phyloP scores from a whole-genome alignment of 176 grass and related monocot genomes.

The Aegilops speltoides region DNA sequence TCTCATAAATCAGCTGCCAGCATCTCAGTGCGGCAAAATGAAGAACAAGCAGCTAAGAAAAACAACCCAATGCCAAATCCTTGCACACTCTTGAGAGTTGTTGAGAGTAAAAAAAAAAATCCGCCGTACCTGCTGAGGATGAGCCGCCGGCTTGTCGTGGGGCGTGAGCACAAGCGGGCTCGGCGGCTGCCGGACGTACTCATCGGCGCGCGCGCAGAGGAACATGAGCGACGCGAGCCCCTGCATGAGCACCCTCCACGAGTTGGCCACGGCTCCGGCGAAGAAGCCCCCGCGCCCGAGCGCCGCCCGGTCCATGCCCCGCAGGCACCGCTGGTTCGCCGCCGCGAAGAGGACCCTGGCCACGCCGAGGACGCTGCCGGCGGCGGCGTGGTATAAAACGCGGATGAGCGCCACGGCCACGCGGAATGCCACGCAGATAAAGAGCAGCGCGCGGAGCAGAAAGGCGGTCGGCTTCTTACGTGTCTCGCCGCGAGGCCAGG shows the following conservation, averaged over 20 bases:
- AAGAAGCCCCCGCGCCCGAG: constrained; percentile 20
- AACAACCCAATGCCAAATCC: too few relatives aligned
- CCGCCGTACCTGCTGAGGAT: constrained; percentile 65
- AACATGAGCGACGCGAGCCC: constrained; percentile 42
- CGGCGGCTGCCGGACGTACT: constrained; percentile 54
- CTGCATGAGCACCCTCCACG: constrained; percentile 53
- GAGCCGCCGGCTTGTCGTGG: constrained; percentile 40
- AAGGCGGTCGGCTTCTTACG: constrained; percentile 20
- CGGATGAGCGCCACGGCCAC: background rate
- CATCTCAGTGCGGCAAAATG: too few relatives aligned
- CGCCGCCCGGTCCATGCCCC: constrained; percentile 19
- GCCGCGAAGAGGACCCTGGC: constrained; percentile 2
- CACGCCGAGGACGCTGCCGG: constrained; percentile 11
- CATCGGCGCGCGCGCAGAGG: constrained; percentile 25
- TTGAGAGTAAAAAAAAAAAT: too few relatives aligned
- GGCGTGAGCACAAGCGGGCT: constrained; percentile 28
- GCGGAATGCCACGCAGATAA: constrained; percentile 9
- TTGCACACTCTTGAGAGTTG: too few relatives aligned
- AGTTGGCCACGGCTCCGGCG: constrained; percentile 35
- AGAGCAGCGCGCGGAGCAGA: constrained; percentile 16
- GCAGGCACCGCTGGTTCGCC: constrained; percentile 6
- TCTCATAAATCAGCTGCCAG: too few relatives aligned
- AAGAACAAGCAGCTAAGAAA: too few relatives aligned
- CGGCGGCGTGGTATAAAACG: background rate
- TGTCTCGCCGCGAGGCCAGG: background rate